phyloP scores from a whole-genome alignment of 2,329 filamentous ascomycete species.

The Cryphonectria nitschkei region DNA sequence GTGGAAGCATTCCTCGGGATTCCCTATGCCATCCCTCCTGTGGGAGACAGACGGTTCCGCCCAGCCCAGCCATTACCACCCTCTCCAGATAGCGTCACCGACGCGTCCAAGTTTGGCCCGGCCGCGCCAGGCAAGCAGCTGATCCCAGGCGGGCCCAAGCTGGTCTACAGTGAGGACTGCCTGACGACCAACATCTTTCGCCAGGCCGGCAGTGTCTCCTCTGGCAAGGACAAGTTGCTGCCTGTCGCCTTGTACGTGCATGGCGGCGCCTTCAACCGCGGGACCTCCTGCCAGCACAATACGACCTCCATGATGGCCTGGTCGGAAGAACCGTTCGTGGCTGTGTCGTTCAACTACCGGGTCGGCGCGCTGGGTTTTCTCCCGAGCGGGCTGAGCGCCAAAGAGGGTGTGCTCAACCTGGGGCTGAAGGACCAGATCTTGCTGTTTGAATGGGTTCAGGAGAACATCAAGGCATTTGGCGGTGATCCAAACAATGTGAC shows the following conservation, averaged over 20 bases:
- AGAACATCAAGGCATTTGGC: conserved; percentile 57
- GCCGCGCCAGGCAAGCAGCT: conserved; percentile 30
- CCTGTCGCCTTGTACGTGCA: conserved; percentile 49
- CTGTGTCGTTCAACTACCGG: conserved; percentile 54
- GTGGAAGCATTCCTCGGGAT: conserved; percentile 51
- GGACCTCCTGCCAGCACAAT: conserved; percentile 47
- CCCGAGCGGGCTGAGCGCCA: conserved; percentile 51
- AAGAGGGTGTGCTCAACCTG: conserved; percentile 59
- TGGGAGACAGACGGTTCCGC: conserved; percentile 50
- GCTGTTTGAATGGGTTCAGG: conserved; percentile 57
- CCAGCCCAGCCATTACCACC: conserved; percentile 38
- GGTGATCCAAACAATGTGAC: conserved; percentile 55
- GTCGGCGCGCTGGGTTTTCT: conserved; percentile 65
- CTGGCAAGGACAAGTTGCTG: conserved; percentile 27
- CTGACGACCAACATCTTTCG: conserved; percentile 36
- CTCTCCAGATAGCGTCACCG: conserved; percentile 34
- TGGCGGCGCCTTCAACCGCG: conserved; percentile 51
- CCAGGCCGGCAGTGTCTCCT: conserved; percentile 18
- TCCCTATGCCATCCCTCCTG: conserved; percentile 52
- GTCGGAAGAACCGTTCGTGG: conserved; percentile 48
- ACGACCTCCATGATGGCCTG: conserved; percentile 57
- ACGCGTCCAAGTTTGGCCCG: conserved; percentile 34
- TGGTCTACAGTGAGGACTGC: conserved; percentile 35
- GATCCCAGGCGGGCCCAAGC: conserved; percentile 28
- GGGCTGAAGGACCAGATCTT: conserved; percentile 58